phyloP scores from a whole-genome alignment of 306 rosid species.

The Inga leiocalycina region DNA sequence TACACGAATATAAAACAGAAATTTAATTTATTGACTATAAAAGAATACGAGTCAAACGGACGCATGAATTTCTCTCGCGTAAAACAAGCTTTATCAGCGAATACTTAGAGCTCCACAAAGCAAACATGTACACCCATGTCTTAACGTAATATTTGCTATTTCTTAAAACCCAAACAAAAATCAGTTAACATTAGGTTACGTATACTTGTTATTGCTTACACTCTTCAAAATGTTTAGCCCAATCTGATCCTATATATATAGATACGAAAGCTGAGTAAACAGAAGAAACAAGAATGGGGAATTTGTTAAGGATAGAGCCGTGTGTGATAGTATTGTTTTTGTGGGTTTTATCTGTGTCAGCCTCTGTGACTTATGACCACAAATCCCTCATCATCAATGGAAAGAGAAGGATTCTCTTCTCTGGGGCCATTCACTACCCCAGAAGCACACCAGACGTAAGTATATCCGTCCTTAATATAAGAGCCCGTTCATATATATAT shows the following conservation, averaged over 20 bases:
- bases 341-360: slow-evolving; percentile 49
- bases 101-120: not conserved
- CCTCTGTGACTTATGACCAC: slow-evolving; percentile 70
- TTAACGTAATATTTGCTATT: not conserved
- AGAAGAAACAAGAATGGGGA: slow-evolving; percentile 30
- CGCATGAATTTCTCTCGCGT: not conserved
- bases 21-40: not conserved
- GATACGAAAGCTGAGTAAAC: not conserved
- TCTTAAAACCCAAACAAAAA: not conserved
- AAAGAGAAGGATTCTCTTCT: slow-evolving; percentile 64
- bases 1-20: too few species aligned
- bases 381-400: slow-evolving; percentile 72
- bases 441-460: slow-evolving; percentile 79
- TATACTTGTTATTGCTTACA: not conserved
- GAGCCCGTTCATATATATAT: too few species aligned
- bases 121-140: not conserved
- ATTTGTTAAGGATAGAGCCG: slow-evolving; percentile 22
- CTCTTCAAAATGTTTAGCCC: not conserved
- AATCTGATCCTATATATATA: not conserved
- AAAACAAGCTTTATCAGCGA: not conserved
- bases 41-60: not conserved
- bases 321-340: slow-evolving; percentile 4
- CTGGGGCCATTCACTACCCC: slow-evolving; percentile 86
- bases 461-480: too few species aligned
- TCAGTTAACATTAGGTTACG: not conserved